Conservation (phyloP, 768 basidiomycete genomes). For the Postia placenta region DNA sequence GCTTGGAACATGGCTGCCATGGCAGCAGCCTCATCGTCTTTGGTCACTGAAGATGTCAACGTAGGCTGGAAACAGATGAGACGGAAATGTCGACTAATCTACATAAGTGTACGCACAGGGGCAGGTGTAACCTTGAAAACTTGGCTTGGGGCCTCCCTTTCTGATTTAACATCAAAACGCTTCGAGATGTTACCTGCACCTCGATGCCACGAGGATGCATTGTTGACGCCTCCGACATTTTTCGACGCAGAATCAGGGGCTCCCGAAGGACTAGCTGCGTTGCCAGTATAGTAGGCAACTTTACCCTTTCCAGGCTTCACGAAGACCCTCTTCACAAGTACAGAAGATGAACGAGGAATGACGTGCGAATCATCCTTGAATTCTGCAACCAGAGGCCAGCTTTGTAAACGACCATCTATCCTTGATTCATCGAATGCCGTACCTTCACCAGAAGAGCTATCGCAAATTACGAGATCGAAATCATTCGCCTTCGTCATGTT, state of each 20-base stretch:
- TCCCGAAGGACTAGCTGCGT: slow-evolving; percentile 34
- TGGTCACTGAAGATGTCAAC: slow-evolving; percentile 31
- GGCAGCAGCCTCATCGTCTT: slow-evolving; percentile 85
- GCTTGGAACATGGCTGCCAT: slow-evolving; percentile 99
- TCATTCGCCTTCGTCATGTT: slow-evolving; percentile 95
- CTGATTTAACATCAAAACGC: slow-evolving; percentile 85
- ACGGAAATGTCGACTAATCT: neutral
- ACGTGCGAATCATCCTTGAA: slow-evolving; percentile 88
- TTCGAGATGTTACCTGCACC: slow-evolving; percentile 67
- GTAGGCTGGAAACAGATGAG: slow-evolving; percentile 19
- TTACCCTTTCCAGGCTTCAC: slow-evolving; percentile 77
- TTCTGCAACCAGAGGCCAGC: slow-evolving; percentile 40
- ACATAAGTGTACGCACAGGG: neutral
- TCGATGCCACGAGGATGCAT: slow-evolving; percentile 51
- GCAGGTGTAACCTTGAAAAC: slow-evolving; percentile 1
- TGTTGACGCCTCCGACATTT: slow-evolving; percentile 23
- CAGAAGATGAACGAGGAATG: slow-evolving; percentile 91
- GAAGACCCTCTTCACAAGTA: slow-evolving; percentile 85
- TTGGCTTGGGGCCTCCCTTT: slow-evolving; percentile 6
- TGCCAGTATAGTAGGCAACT: slow-evolving; percentile 68
- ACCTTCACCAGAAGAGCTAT: slow-evolving; percentile 89
- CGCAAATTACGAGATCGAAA: slow-evolving; percentile 88
- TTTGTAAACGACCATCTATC: neutral
- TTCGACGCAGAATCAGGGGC: slow-evolving; percentile 24
- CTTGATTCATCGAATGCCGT: slow-evolving; percentile 7